Evolutionary conservation across 257 asterid genomes (phyloP).

Genomic region (Cynanchum wilfordii): DNA sequence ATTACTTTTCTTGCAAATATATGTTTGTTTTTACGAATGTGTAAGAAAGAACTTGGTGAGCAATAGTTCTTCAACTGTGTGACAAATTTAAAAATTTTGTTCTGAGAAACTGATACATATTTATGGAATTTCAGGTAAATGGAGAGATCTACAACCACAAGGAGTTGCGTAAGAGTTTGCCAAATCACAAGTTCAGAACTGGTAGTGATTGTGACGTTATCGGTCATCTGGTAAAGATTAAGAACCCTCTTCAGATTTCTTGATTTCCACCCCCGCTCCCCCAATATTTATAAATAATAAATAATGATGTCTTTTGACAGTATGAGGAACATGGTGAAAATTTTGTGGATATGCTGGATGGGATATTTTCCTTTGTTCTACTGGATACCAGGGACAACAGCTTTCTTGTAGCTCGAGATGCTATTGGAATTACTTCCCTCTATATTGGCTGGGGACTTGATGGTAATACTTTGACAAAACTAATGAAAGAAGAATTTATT

Average conservation of each 20-base stretch:
- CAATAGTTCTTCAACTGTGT: not conserved
- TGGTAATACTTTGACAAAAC: constrained; percentile 36
- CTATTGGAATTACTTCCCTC: constrained; percentile 88
- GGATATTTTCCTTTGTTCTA: constrained; percentile 91
- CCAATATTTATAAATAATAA: too few species aligned
- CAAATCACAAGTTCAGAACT: constrained; percentile 76
- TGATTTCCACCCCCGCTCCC: not conserved
- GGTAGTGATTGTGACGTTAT: constrained; percentile 97
- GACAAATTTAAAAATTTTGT: not conserved
- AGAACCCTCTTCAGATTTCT: constrained; percentile 18
- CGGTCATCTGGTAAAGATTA: constrained; percentile 97
- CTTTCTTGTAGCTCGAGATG: constrained; percentile 90
- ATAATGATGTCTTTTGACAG: constrained; percentile 27
- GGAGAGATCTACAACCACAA: constrained; percentile 98
- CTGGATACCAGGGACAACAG: constrained; percentile 85
- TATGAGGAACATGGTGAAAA: constrained; percentile 88
- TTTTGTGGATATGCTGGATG: constrained; percentile 90
- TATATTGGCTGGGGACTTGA: constrained; percentile 98
- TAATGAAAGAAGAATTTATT: not conserved
- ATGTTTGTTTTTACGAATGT: not conserved
- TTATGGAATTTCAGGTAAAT: constrained; percentile 52
- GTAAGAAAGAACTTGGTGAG: not conserved
- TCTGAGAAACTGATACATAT: not conserved
- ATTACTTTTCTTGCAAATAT: not conserved
- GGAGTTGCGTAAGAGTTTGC: constrained; percentile 51